Percentiles rank a stretch among this genome's conserved stretches.
Conservation (phyloP, 164 flowering plant species). For the Aristolochia californica region DNA sequence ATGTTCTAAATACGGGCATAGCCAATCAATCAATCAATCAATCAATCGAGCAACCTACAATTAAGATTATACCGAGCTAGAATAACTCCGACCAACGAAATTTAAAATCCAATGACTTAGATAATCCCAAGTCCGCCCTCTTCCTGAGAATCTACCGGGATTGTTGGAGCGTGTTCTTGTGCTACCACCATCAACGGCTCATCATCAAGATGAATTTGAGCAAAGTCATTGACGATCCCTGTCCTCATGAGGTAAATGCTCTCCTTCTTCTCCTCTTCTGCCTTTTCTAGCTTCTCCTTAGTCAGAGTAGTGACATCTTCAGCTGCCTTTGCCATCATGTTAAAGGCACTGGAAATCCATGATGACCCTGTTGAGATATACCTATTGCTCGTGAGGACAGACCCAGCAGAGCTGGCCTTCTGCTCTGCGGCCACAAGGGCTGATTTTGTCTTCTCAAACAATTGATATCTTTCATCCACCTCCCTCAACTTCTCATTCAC, state of each 20-base stretch:
- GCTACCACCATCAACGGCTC: conserved; percentile 4
- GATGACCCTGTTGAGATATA: conserved; percentile 61
- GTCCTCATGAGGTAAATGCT: conserved; percentile 28
- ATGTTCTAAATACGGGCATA: too few relatives aligned
- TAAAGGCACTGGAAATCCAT: conserved; percentile 56
- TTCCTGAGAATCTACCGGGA: conserved; percentile 23
- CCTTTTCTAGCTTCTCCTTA: conserved; percentile 58
- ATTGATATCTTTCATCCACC: conserved; percentile 52
- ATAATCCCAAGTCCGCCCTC: conserved; percentile 25
- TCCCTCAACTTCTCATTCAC: conserved; percentile 61
- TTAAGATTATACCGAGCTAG: too few relatives aligned
- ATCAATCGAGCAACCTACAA: too few relatives aligned
- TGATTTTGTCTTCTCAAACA: conserved; percentile 53
- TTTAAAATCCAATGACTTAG: conserved; percentile 8
- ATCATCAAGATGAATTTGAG: conserved; percentile 39
- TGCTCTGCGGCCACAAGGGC: conserved; percentile 59
- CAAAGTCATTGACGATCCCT: conserved; percentile 27
- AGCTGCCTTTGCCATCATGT: conserved; percentile 55
- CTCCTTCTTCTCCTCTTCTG: conserved; percentile 62
- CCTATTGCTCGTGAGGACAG: conserved; percentile 53
- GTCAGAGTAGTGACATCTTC: conserved; percentile 55
- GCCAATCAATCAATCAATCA: too few relatives aligned
- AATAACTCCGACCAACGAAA: too few relatives aligned
- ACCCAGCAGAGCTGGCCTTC: conserved; percentile 54
- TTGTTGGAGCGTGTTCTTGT: conserved; percentile 18